These are phyloP conservation scores for Moesziomyces globuligerus DNA, from an alignment of 1,284 basidiomycete species.

Conservation along the genomic window DNA sequence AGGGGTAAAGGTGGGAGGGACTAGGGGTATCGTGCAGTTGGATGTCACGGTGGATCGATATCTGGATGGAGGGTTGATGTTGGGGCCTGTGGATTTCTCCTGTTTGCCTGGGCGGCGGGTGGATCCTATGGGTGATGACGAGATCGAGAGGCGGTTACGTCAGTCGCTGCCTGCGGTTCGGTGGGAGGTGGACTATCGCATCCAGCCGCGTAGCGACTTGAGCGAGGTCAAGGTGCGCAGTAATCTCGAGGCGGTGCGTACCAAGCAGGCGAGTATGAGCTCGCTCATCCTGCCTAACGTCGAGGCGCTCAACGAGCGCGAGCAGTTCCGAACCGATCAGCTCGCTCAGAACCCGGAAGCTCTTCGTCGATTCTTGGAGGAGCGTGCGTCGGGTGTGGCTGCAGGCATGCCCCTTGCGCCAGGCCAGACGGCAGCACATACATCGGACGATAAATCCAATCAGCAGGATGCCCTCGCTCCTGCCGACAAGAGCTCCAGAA, in stretches of 20 bases:
- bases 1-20: background rate
- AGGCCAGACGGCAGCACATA: constrained; percentile 38
- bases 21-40: constrained; percentile 45
- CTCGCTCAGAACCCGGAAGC: constrained; percentile 52
- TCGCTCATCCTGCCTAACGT: constrained; percentile 62
- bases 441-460: background rate
- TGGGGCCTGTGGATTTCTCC: constrained; percentile 59
- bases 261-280: constrained; percentile 37
- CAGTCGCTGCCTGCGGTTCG: constrained; percentile 24
- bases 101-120: constrained; percentile 36
- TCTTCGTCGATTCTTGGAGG: constrained; percentile 53
- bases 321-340: constrained; percentile 41
- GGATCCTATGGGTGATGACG: constrained; percentile 48
- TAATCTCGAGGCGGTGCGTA: constrained; percentile 48
- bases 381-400: constrained; percentile 51
- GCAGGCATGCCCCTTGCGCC: constrained; percentile 62
- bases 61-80: constrained; percentile 51
- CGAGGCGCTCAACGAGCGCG: constrained; percentile 59
- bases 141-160: constrained; percentile 44
- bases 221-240: constrained; percentile 30
- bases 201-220: constrained; percentile 53
- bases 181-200: constrained; percentile 60
- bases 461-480: constrained; percentile 12
- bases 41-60: constrained; percentile 63
- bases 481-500: constrained; percentile 1